A percentile compares a stretch with the other conserved stretches of the same genome.
Conservation (phyloP, 192 early-diverging fungal species). For the Gamsiella multidivaricata region DNA sequence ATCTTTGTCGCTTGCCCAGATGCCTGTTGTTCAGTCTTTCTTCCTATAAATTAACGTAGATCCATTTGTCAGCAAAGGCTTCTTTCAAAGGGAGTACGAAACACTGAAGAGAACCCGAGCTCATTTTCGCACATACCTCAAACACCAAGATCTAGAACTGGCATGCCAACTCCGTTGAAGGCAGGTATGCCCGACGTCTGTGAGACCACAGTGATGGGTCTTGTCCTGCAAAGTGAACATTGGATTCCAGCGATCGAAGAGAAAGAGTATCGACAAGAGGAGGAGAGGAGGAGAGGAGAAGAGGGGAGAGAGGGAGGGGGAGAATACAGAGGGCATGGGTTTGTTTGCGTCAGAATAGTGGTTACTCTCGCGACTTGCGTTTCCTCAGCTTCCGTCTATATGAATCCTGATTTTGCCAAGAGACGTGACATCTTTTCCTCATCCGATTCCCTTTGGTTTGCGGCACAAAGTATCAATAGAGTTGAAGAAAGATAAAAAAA, state of each 20-base stretch:
- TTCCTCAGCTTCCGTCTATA: slow-evolving; percentile 62
- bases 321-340: background rate
- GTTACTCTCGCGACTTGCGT: background rate
- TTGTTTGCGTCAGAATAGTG: background rate
- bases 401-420: slow-evolving; percentile 81
- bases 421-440: slow-evolving; percentile 84
- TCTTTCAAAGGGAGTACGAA: too few relatives aligned
- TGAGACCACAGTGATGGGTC: background rate
- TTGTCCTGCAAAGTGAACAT: background rate
- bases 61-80: too few relatives aligned
- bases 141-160: too few relatives aligned
- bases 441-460: slow-evolving; percentile 79
- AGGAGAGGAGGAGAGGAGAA: background rate
- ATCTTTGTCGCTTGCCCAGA: too few relatives aligned
- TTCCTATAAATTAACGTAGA: too few relatives aligned
- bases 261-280: background rate
- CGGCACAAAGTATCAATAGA: too few relatives aligned
- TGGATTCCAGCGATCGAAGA: slow-evolving; percentile 3
- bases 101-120: too few relatives aligned
- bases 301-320: background rate
- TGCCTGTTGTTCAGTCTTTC: too few relatives aligned
- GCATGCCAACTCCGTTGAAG: too few relatives aligned
- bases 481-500: background rate
- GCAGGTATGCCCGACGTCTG: too few relatives aligned
- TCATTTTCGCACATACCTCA: too few relatives aligned